Conservation (phyloP, 805 yeast genomes). For the Candida chauliodis region DNA sequence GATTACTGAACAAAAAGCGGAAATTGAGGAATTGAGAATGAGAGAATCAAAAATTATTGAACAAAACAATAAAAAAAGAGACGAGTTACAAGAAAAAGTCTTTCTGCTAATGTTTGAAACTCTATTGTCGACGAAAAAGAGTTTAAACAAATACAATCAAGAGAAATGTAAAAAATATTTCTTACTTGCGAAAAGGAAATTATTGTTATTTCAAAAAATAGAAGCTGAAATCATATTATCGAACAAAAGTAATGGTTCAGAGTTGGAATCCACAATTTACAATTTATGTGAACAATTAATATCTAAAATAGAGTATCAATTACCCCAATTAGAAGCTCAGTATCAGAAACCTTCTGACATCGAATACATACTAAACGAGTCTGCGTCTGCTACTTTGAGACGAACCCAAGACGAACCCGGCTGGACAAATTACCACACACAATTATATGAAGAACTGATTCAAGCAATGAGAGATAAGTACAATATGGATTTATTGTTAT, state of each 20-base stretch:
- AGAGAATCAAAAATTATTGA: constrained; percentile 48
- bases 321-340: constrained; percentile 49
- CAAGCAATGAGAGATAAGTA: constrained; percentile 43
- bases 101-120: constrained; percentile 38
- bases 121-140: constrained; percentile 37
- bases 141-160: constrained; percentile 41
- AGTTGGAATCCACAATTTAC: constrained; percentile 9
- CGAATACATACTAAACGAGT: constrained; percentile 47
- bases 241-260: constrained; percentile 10
- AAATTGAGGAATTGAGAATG: constrained; percentile 62
- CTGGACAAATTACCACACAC: constrained; percentile 50
- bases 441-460: constrained; percentile 38
- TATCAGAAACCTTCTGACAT: constrained; percentile 49
- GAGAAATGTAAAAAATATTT: constrained; percentile 43
- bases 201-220: constrained; percentile 39
- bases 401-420: constrained; percentile 50
- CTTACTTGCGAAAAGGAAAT: constrained; percentile 45
- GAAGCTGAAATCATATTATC: constrained; percentile 29
- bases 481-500: constrained; percentile 52
- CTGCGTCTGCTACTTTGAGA: constrained; percentile 43
- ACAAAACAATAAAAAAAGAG: constrained; percentile 31
- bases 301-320: constrained; percentile 38
- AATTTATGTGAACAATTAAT: constrained; percentile 30
- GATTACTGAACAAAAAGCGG: constrained; percentile 77
- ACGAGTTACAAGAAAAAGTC: constrained; percentile 35